Conservation (phyloP, 169 alveolate genomes). For the Plasmodium yoelii region DNA sequence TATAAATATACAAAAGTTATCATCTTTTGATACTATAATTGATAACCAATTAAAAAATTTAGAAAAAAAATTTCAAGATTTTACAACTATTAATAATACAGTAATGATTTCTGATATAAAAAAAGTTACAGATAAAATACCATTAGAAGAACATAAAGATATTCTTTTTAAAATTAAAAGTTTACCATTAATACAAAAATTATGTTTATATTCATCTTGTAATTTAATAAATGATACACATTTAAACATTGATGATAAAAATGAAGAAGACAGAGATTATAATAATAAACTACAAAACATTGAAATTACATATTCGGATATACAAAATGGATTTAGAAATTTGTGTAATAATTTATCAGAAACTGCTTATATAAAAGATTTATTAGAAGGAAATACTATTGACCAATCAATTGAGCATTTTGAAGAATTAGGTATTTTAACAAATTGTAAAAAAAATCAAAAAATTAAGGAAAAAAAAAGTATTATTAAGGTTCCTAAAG, state of each 20-base stretch:
- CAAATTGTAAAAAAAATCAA: conserved; percentile 67
- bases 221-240: conserved; percentile 56
- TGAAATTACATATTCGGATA: conserved; percentile 64
- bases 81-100: conserved; percentile 20
- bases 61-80: conserved; percentile 38
- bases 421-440: conserved; percentile 67
- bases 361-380: conserved; percentile 48
- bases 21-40: conserved; percentile 51
- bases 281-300: conserved; percentile 22
- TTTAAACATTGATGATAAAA: conserved; percentile 28
- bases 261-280: neutral
- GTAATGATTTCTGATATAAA: conserved; percentile 70
- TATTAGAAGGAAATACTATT: conserved; percentile 62
- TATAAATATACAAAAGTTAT: conserved; percentile 36
- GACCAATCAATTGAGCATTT: conserved; percentile 70
- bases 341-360: conserved; percentile 55
- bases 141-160: conserved; percentile 69
- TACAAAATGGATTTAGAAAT: conserved; percentile 53
- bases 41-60: conserved; percentile 58
- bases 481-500: conserved; percentile 50
- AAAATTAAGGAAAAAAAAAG: conserved; percentile 52
- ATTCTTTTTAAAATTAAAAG: conserved; percentile 56
- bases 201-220: conserved; percentile 59
- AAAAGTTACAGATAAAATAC: conserved; percentile 68
- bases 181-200: conserved; percentile 60